Evolutionary conservation across 2,329 filamentous ascomycete species (phyloP).

Genomic region (Fusarium verrucosum): DNA sequence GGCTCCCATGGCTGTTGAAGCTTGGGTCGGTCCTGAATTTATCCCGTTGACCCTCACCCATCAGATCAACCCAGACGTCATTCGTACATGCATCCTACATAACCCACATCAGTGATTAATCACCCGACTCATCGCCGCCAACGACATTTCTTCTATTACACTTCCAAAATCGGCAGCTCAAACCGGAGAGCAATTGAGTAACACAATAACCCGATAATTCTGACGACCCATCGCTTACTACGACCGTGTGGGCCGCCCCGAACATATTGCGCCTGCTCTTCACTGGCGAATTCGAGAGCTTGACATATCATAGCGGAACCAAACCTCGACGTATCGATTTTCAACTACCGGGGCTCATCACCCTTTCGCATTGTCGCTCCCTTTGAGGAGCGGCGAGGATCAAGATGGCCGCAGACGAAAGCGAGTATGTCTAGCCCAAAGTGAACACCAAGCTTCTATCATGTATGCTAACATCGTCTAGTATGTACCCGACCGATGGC

Average conservation of each 20-base stretch:
- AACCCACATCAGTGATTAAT: conserved; percentile 27
- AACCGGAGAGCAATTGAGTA: not conserved
- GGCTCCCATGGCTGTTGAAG: conserved; percentile 1
- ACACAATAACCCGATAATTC: not conserved
- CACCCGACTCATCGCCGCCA: conserved; percentile 1
- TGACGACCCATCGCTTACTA: not conserved
- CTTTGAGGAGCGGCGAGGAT: conserved; percentile 20
- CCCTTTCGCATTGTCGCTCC: conserved; percentile 29
- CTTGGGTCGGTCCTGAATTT: conserved; percentile 27
- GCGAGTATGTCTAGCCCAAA: conserved; percentile 53
- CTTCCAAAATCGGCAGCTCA: not conserved
- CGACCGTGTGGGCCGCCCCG: conserved; percentile 14
- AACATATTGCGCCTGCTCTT: conserved; percentile 2
- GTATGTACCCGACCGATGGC: conserved; percentile 71
- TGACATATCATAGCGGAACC: conserved; percentile 12
- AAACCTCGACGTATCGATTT: conserved; percentile 7
- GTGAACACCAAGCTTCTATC: conserved; percentile 15
- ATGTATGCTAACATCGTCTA: conserved; percentile 48
- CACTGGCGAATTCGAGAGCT: conserved; percentile 5
- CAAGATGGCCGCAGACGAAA: conserved; percentile 65
- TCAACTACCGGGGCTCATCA: conserved; percentile 7
- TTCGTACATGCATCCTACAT: conserved; percentile 34
- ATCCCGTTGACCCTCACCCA: conserved; percentile 29
- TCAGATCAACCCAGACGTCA: conserved; percentile 43
- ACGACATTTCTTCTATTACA: conserved; percentile 3